A percentile compares a stretch with the other conserved stretches of the same genome.
Evolutionary conservation across 495 filamentous ascomycete genomes (phyloP).

Genomic region (Trichoderma gamsii): DNA sequence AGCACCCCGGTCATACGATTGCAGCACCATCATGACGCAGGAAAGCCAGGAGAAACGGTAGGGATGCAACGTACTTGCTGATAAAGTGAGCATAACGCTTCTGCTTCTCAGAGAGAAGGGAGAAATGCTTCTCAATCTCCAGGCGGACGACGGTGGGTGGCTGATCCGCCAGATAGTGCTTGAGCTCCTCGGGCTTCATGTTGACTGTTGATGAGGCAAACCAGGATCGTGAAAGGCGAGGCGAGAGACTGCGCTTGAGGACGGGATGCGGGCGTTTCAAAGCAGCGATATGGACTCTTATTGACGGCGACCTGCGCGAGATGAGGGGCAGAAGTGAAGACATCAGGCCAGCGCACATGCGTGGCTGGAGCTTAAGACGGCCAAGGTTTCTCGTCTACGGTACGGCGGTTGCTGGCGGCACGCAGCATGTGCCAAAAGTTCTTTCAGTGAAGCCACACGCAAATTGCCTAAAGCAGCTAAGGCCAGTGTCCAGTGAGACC

Average conservation of each 20-base stretch:
- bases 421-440: conserved; percentile 5
- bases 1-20: conserved; percentile 7
- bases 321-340: conserved; percentile 7
- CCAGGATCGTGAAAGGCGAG: neutral
- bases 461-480: conserved; percentile 2
- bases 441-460: neutral
- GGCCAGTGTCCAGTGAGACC: neutral
- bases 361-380: conserved; percentile 11
- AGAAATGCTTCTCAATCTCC: conserved; percentile 84
- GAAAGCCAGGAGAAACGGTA: neutral
- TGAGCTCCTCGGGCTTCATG: conserved; percentile 47
- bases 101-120: conserved; percentile 67
- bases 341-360: conserved; percentile 4
- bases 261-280: neutral
- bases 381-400: neutral
- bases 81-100: conserved; percentile 92
- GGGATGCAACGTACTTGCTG: conserved; percentile 56
- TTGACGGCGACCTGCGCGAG: neutral
- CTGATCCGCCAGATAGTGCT: conserved; percentile 81
- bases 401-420: conserved; percentile 4
- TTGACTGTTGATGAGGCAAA: neutral
- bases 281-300: neutral
- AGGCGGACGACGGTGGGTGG: conserved; percentile 82
- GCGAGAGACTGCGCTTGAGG: neutral
- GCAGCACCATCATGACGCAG: neutral